phyloP scores from a whole-genome alignment of 345 rosid genomes.

The Raphanus raphanistrum region DNA sequence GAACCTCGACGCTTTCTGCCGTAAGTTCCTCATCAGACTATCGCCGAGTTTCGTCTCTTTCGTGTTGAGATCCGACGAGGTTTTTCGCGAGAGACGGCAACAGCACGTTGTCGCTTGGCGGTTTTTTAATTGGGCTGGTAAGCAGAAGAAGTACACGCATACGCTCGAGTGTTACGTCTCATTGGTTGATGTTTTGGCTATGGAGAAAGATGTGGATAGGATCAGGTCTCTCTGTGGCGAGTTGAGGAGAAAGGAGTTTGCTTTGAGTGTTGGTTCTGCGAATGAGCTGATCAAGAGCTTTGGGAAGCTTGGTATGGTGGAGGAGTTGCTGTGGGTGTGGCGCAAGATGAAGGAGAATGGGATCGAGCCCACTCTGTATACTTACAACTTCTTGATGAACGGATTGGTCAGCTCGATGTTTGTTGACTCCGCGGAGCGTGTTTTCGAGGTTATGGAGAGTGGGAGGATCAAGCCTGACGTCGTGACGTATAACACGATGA shows the following conservation, averaged over 20 bases:
- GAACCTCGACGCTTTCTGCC: constrained; percentile 55
- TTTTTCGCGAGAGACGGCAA: constrained; percentile 44
- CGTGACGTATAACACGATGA: constrained; percentile 78
- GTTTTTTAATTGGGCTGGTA: constrained; percentile 73
- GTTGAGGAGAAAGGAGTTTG: constrained; percentile 47
- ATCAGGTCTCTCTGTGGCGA: constrained; percentile 51
- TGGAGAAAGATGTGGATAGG: constrained; percentile 46
- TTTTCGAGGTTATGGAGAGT: constrained; percentile 75
- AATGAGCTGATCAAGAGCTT: constrained; percentile 77
- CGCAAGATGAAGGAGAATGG: constrained; percentile 81
- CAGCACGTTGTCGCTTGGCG: constrained; percentile 52
- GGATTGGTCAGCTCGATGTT: constrained; percentile 73
- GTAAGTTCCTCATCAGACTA: constrained; percentile 60
- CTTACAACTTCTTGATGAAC: constrained; percentile 69
- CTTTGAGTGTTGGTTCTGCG: constrained; percentile 52
- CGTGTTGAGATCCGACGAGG: constrained; percentile 52
- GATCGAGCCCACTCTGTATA: constrained; percentile 73
- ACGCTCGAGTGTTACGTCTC: constrained; percentile 68
- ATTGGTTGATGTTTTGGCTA: constrained; percentile 59
- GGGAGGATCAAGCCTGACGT: constrained; percentile 67
- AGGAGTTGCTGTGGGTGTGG: constrained; percentile 92
- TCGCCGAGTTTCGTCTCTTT: constrained; percentile 69
- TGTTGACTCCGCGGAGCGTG: constrained; percentile 70
- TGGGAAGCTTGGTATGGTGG: constrained; percentile 88
- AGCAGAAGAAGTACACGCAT: constrained; percentile 71